phyloP scores from a whole-genome alignment of 805 yeast species.

The Saturnispora serradocipensis region DNA sequence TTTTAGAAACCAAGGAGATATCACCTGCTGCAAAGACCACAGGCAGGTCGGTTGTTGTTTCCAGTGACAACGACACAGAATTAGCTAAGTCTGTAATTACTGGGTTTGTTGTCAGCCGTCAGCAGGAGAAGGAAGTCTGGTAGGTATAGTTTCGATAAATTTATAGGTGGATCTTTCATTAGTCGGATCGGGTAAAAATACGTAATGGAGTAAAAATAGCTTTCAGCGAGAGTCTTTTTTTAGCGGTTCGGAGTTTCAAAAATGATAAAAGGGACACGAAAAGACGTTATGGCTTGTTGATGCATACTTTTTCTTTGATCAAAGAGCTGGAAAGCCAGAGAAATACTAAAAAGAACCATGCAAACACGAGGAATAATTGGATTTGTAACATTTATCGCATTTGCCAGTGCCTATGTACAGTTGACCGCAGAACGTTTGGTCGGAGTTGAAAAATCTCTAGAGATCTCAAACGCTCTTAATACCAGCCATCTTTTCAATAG shows the following conservation, averaged over 20 bases:
- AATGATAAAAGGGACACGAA: not conserved
- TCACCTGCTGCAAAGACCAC: not conserved
- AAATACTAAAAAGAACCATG: not conserved
- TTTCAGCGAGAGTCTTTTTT: not conserved
- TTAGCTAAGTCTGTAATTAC: conserved; percentile 4
- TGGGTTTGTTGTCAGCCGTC: conserved; percentile 5
- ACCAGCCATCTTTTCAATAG: conserved; percentile 1
- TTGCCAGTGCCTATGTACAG: not conserved
- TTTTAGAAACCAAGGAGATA: conserved; percentile 23
- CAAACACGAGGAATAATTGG: not conserved
- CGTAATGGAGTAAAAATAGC: not conserved
- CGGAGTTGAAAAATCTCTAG: not conserved
- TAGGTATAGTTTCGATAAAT: not conserved
- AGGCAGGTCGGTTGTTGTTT: not conserved
- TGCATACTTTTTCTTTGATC: not conserved
- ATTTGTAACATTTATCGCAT: not conserved
- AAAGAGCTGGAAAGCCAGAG: not conserved
- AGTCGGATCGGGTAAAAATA: not conserved
- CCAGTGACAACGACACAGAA: not conserved
- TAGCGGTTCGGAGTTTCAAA: not conserved
- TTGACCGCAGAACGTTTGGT: not conserved
- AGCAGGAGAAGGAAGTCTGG: conserved; percentile 2
- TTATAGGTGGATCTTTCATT: not conserved
- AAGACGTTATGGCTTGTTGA: not conserved
- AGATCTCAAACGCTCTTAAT: not conserved